phyloP scores from a whole-genome alignment of 1,139 yeast genomes.

The Saccharomyces pastorianus region DNA sequence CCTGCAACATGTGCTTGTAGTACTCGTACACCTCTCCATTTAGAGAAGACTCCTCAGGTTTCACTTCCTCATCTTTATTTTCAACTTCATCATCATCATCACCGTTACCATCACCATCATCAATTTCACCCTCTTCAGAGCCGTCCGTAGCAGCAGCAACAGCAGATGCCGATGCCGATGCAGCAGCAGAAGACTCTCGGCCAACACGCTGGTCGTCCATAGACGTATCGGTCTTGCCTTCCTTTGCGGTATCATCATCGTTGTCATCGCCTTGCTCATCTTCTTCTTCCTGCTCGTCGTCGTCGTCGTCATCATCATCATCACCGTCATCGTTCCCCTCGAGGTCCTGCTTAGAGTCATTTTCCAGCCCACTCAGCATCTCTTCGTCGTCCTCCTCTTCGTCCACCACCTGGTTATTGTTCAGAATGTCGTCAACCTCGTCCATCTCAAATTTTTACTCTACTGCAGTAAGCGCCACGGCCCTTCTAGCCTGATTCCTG shows the following conservation, averaged over 20 bases:
- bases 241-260: slow-evolving; percentile 15
- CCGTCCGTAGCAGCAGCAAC: not conserved
- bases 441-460: slow-evolving; percentile 14
- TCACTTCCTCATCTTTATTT: slow-evolving; percentile 20
- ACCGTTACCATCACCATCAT: slow-evolving; percentile 12
- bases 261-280: slow-evolving; percentile 12
- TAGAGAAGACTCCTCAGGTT: slow-evolving; percentile 10
- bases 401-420: slow-evolving; percentile 21
- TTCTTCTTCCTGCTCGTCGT: slow-evolving; percentile 11
- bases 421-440: slow-evolving; percentile 27
- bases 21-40: slow-evolving; percentile 26
- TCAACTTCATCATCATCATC: no score
- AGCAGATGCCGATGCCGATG: no score
- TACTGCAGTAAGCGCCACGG: not conserved
- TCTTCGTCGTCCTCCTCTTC: slow-evolving; percentile 29
- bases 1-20: slow-evolving; percentile 37
- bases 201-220: not conserved
- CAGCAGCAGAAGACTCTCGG: not conserved
- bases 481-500: not conserved
- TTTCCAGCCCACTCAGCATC: slow-evolving; percentile 28
- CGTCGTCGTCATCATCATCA: slow-evolving; percentile 30
- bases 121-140: slow-evolving; percentile 3
- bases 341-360: slow-evolving; percentile 28
- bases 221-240: slow-evolving; percentile 3
- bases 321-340: slow-evolving; percentile 30